phyloP scores from a whole-genome alignment of 805 yeast species.

The Hermanozyma aechmeae region DNA sequence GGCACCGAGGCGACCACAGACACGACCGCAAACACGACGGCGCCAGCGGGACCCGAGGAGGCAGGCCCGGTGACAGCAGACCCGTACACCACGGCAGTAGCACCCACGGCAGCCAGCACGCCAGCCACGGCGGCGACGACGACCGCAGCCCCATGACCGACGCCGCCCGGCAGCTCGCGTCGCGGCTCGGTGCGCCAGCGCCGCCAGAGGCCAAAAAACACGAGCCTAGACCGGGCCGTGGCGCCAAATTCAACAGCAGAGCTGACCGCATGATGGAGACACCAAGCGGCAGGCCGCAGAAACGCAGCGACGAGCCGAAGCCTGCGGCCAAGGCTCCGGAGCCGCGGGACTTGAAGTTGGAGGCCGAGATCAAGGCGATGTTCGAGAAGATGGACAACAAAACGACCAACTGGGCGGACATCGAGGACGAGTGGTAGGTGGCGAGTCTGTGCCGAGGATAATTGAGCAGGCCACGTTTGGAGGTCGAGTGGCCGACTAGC shows the following conservation, averaged over 20 bases:
- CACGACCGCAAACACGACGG: not conserved
- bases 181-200: not conserved
- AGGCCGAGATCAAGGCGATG: slow-evolving; percentile 17
- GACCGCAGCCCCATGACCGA: not conserved
- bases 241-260: no score
- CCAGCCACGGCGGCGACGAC: not conserved
- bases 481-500: no score
- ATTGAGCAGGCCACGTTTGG: no score
- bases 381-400: slow-evolving; percentile 20
- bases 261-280: no score
- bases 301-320: no score
- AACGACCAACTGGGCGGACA: slow-evolving; percentile 23
- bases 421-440: slow-evolving; percentile 14
- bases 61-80: slow-evolving; percentile 18
- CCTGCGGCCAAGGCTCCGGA: no score
- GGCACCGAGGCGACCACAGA: not conserved
- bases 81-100: slow-evolving; percentile 1
- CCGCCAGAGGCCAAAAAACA: slow-evolving; percentile 1
- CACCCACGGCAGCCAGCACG: not conserved
- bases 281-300: no score
- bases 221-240: slow-evolving; percentile 2
- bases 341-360: slow-evolving; percentile 10
- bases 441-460: no score
- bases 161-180: not conserved
- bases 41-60: slow-evolving; percentile 2